phyloP scores from a whole-genome alignment of 768 basidiomycete species.

The Daedaleopsis sinensis region DNA sequence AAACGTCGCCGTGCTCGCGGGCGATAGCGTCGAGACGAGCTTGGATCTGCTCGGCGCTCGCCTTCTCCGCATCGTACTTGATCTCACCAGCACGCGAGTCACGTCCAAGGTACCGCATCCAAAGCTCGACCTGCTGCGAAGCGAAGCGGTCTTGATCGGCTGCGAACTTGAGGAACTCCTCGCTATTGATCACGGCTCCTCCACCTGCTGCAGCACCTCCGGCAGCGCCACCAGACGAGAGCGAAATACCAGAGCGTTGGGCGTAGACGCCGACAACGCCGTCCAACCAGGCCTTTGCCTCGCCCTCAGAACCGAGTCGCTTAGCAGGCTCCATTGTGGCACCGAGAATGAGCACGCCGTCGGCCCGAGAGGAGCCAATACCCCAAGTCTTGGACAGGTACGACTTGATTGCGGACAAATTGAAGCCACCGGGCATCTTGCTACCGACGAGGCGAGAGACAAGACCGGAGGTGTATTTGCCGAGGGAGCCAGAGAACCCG shows the following conservation, averaged over 20 bases:
- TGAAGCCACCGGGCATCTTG: slow-evolving; percentile 99
- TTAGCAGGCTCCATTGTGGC: slow-evolving; percentile 94
- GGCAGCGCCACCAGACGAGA: slow-evolving; percentile 68
- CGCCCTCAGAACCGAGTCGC: slow-evolving; percentile 86
- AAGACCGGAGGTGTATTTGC: slow-evolving; percentile 91
- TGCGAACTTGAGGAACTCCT: slow-evolving; percentile 97
- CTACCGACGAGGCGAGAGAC: slow-evolving; percentile 90
- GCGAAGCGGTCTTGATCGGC: slow-evolving; percentile 91
- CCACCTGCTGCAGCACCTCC: slow-evolving; percentile 63
- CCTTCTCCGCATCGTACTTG: slow-evolving; percentile 86
- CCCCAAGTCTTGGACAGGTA: slow-evolving; percentile 95
- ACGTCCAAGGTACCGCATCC: slow-evolving; percentile 94
- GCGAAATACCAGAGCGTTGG: slow-evolving; percentile 83
- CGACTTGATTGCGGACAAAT: slow-evolving; percentile 85
- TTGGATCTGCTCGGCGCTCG: slow-evolving; percentile 71
- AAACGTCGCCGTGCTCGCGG: slow-evolving; percentile 90
- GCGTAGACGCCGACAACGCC: slow-evolving; percentile 83
- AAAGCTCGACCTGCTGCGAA: slow-evolving; percentile 90
- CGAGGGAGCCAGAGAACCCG: slow-evolving; percentile 84
- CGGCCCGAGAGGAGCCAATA: slow-evolving; percentile 86
- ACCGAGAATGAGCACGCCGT: slow-evolving; percentile 87
- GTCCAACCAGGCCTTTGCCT: slow-evolving; percentile 95
- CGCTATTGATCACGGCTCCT: slow-evolving; percentile 95
- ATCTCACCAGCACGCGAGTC: slow-evolving; percentile 94
- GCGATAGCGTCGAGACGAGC: slow-evolving; percentile 85